phyloP scores from a whole-genome alignment of 257 asterid genomes.

The Coffea canephora region DNA sequence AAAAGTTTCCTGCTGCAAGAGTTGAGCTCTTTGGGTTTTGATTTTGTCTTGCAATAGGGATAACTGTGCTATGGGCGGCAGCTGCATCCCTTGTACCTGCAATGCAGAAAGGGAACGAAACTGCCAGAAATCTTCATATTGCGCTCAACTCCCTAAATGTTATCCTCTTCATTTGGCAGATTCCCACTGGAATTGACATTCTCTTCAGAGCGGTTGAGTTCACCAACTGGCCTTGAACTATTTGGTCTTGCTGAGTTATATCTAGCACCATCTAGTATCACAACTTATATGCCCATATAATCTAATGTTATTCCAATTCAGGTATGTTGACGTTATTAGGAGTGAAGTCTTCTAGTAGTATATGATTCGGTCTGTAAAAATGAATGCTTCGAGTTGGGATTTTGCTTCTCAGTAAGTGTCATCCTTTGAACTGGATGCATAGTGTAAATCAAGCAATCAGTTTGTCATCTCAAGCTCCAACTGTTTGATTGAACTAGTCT shows the following conservation, averaged over 20 bases:
- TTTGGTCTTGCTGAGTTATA: background rate
- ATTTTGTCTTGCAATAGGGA: conserved; percentile 43
- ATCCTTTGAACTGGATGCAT: background rate
- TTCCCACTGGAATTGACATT: conserved; percentile 87
- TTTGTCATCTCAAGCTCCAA: background rate
- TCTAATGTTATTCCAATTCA: background rate
- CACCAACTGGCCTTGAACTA: conserved; percentile 76
- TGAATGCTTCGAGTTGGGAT: too few species aligned
- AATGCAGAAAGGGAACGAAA: conserved; percentile 95
- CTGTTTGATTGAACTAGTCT: background rate
- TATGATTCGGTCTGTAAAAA: background rate
- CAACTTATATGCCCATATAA: too few species aligned
- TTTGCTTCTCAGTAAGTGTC: background rate
- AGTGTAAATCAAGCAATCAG: background rate
- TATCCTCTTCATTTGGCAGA: conserved; percentile 74
- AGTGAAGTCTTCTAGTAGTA: background rate
- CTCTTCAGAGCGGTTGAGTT: conserved; percentile 73
- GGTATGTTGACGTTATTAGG: background rate
- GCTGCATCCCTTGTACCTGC: conserved; percentile 90
- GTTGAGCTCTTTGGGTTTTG: background rate
- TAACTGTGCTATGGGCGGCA: conserved; percentile 89
- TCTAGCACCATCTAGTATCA: background rate
- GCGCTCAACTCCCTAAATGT: conserved; percentile 61
- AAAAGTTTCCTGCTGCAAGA: background rate
- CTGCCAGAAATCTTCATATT: conserved; percentile 94